Evolutionary conservation across 768 basidiomycete species (phyloP), one percentile per base, ranked within the genome.

Genomic region (Amanita exitialis): DNA sequence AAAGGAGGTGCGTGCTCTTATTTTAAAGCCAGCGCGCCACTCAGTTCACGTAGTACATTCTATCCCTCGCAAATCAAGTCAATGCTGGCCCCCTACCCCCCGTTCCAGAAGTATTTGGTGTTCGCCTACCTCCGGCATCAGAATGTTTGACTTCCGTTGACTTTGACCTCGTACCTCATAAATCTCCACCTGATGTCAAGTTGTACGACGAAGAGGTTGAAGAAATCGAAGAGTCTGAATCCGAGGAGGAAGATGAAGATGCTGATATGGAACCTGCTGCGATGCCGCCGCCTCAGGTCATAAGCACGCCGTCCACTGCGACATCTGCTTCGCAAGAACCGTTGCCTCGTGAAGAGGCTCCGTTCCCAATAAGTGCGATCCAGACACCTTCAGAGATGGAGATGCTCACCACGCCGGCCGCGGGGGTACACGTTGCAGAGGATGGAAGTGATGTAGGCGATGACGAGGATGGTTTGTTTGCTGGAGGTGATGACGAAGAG

Each of bases 101-200:
- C 1, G 87, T 91, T n/a, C 86, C 86, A 5, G 90, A 92, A 65
- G 83, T 89, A 2, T 92, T 90, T 65, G 90, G 90, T 32, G 81
- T 91, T 45, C 82, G 90, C 16, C 68, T 92, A n/a, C 90, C 90
- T 1, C 76, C 77, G 10, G 48, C 69, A 15, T 70, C 79, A 7
- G 86, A 91, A 9, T 83, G 86, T 52, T 75, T 92, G 42, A 85
- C 86, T 13, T 70, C 82, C 18, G 79, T 91, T 56, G 84, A 91
- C 72, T 92, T 92, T 69, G 86, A 92, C 61, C 76, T 92, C 54
- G 73, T 91, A 4, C 88, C 90, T 9, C 90, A 87, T 65, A 82
- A 83, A 63, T 86, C 89, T 1, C 87, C 90, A 3, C 86, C 87
- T 8, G 82, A 76, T 18, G 77, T 82, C 48, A 82, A 79, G 58